A percentile compares a stretch with the other conserved stretches of the same genome.
Evolutionary conservation across 768 basidiomycete species (phyloP).

Genomic region (Exsudoporus frostii): DNA sequence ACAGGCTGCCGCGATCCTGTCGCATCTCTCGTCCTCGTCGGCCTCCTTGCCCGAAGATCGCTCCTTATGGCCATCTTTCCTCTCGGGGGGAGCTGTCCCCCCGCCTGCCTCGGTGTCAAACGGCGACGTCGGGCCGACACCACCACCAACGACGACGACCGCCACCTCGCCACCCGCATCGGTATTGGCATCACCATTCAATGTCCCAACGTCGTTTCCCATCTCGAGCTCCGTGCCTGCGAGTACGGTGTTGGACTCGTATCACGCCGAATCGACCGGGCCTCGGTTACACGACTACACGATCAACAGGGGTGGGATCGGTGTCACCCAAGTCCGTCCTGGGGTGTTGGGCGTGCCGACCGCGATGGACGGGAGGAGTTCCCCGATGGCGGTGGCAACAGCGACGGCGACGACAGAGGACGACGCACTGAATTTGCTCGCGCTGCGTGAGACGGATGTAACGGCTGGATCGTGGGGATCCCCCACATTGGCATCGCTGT

Average conservation of each 20-base stretch:
- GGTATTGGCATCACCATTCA: neutral
- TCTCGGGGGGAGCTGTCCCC: conserved; percentile 68
- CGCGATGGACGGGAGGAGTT: neutral
- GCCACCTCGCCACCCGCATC: conserved; percentile 9
- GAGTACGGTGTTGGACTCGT: neutral
- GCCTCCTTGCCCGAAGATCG: conserved; percentile 89
- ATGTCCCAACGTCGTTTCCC: conserved; percentile 20
- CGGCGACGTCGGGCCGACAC: conserved; percentile 8
- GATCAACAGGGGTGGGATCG: conserved; percentile 33
- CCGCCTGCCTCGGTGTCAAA: conserved; percentile 34
- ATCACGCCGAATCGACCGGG: conserved; percentile 30
- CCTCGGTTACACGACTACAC: conserved; percentile 69
- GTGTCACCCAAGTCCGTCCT: conserved; percentile 59
- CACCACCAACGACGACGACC: conserved; percentile 10
- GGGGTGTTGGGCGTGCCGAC: conserved; percentile 44
- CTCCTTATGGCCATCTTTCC: conserved; percentile 85
- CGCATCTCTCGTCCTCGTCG: conserved; percentile 69
- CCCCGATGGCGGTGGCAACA: conserved; percentile 2
- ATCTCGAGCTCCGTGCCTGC: conserved; percentile 56
- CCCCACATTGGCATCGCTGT: neutral
- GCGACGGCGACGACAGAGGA: conserved; percentile 11
- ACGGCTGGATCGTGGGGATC: neutral
- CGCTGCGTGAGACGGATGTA: conserved; percentile 16
- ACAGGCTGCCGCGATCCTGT: conserved; percentile 92
- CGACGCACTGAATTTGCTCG: conserved; percentile 28